These are phyloP conservation scores for Colletotrichum sp. DNA, from an alignment of 2,329 filamentous ascomycete genomes.

Conservation along the genomic window DNA sequence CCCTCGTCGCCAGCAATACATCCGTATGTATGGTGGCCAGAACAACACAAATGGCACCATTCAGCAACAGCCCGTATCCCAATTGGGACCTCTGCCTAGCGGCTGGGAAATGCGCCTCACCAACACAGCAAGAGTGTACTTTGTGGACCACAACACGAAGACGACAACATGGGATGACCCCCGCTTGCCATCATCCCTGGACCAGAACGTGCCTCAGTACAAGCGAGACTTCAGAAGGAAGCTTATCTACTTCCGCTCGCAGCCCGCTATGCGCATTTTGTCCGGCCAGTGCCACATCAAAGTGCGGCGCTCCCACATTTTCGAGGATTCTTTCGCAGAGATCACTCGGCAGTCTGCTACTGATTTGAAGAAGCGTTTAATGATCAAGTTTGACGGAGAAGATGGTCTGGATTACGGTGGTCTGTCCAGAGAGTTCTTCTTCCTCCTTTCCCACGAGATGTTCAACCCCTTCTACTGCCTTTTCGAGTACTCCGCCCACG, in stretches of 20 bases:
- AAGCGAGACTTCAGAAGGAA: constrained; percentile 99
- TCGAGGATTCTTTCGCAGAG: constrained; percentile 98
- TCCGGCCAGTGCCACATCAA: constrained; percentile 99
- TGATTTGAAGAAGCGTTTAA: constrained; percentile 96
- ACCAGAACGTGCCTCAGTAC: constrained; percentile 98
- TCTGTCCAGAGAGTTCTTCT: constrained; percentile 98
- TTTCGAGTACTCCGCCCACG: constrained; percentile 98
- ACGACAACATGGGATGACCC: constrained; percentile 99
- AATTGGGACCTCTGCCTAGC: constrained; percentile 91
- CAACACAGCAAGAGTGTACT: constrained; percentile 97
- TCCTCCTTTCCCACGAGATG: constrained; percentile 99
- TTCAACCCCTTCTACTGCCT: constrained; percentile 99
- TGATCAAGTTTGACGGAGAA: constrained; percentile 99
- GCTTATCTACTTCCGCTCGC: constrained; percentile 98
- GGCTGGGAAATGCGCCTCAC: constrained; percentile 99
- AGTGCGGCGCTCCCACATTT: constrained; percentile 94
- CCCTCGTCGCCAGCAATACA: constrained; percentile 95
- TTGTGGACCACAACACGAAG: constrained; percentile 99
- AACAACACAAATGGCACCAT: constrained; percentile 86
- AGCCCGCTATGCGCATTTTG: constrained; percentile 92
- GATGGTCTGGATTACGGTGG: constrained; percentile 98
- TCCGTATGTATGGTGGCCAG: constrained; percentile 92
- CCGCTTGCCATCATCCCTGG: constrained; percentile 89
- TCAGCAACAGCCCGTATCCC: constrained; percentile 96
- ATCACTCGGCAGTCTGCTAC: constrained; percentile 96